These are phyloP conservation scores for Dissophora ornata DNA, from an alignment of 192 early-diverging fungal species.

Conservation along the genomic window DNA sequence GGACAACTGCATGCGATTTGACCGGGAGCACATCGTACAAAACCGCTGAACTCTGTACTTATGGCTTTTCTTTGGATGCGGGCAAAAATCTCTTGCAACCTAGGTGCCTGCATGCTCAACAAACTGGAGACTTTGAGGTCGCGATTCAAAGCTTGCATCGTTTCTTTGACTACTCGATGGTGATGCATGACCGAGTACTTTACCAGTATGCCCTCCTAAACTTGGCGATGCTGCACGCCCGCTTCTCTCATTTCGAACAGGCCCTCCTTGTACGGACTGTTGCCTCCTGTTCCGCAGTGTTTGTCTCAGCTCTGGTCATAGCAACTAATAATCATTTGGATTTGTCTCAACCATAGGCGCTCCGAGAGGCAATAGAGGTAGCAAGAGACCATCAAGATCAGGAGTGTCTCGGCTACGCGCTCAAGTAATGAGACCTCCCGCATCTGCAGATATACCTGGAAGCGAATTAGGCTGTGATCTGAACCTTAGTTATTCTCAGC, in stretches of 20 bases:
- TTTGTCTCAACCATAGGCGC: constrained; percentile 50
- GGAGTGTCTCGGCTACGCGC: constrained; percentile 58
- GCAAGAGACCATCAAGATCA: constrained; percentile 56
- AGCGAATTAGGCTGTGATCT: too few species aligned
- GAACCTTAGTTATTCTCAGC: neutral
- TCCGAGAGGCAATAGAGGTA: constrained; percentile 55
- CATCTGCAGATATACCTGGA: too few species aligned
- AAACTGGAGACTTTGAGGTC: constrained; percentile 53
- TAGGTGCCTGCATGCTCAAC: constrained; percentile 55
- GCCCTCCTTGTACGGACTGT: constrained; percentile 45
- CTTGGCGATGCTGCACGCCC: constrained; percentile 55
- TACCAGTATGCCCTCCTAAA: constrained; percentile 61
- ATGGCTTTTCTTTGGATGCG: neutral
- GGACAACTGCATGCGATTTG: neutral
- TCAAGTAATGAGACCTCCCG: constrained; percentile 41
- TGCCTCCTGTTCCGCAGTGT: too few species aligned
- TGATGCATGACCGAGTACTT: constrained; percentile 28
- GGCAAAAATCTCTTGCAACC: constrained; percentile 6
- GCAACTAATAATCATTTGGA: too few species aligned
- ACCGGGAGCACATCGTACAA: too few species aligned
- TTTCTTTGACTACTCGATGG: constrained; percentile 57
- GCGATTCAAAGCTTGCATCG: constrained; percentile 53
- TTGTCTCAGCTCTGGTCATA: too few species aligned
- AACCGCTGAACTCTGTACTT: too few species aligned
- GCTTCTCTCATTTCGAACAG: constrained; percentile 57